Evolutionary conservation across 306 rosid species (phyloP).

Genomic region (peach (Prunus persica)): DNA sequence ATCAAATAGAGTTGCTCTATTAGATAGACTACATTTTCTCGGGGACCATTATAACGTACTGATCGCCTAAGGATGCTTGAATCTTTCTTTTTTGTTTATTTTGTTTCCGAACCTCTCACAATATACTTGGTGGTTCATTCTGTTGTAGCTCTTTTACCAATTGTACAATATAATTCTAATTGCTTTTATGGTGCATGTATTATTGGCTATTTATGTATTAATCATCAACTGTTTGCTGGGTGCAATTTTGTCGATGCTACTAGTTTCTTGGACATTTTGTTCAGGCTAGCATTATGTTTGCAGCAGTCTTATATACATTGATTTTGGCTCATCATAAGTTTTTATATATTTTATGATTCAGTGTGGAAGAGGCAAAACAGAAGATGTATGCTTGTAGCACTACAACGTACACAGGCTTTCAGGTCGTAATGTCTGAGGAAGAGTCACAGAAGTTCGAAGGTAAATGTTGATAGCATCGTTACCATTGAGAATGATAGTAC

Average conservation of each 20-base stretch:
- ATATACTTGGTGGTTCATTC: background rate
- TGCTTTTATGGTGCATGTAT: background rate
- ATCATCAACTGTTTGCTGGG: background rate
- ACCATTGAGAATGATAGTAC: conserved; percentile 4
- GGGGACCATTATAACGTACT: background rate
- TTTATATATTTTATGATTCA: conserved; percentile 22
- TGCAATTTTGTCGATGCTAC: background rate
- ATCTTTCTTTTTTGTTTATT: background rate
- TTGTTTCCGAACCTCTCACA: background rate
- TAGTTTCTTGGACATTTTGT: background rate
- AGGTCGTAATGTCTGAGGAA: conserved; percentile 69
- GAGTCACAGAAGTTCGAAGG: conserved; percentile 82
- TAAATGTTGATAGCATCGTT: conserved; percentile 20
- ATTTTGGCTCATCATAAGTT: background rate
- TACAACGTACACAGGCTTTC: conserved; percentile 78
- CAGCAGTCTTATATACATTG: background rate
- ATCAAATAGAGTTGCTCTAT: background rate
- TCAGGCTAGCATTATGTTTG: background rate
- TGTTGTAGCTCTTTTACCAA: background rate
- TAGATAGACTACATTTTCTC: background rate
- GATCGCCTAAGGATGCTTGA: background rate
- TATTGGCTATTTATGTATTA: background rate
- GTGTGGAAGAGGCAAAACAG: conserved; percentile 83
- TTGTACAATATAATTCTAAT: background rate
- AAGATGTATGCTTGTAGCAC: conserved; percentile 93